These are phyloP conservation scores for Kwoniella botswanensis DNA, from an alignment of 768 basidiomycete species.

Conservation along the genomic window DNA sequence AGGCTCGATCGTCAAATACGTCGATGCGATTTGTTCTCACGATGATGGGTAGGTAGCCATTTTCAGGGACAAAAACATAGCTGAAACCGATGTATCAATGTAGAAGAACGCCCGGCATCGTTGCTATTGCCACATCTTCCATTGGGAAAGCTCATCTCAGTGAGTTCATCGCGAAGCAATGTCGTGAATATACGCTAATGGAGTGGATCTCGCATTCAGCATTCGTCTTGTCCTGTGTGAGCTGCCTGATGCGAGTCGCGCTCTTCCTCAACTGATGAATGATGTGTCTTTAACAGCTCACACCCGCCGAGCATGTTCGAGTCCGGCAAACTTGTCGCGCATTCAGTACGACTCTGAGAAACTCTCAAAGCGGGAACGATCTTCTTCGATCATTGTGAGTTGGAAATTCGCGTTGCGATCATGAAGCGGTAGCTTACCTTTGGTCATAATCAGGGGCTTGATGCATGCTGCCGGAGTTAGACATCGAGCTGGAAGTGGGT, in stretches of 20 bases:
- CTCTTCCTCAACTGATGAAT: no score
- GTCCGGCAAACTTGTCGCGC: conserved; percentile 45
- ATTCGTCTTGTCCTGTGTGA: conserved; percentile 40
- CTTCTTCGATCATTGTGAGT: conserved; percentile 52
- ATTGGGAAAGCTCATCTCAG: conserved; percentile 50
- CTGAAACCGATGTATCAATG: not conserved
- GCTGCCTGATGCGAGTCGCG: not conserved
- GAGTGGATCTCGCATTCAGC: conserved; percentile 18
- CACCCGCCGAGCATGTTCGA: conserved; percentile 39
- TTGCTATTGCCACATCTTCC: conserved; percentile 51
- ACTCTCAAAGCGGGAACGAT: conserved; percentile 55
- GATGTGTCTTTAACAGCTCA: conserved; percentile 26
- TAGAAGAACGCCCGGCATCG: conserved; percentile 49
- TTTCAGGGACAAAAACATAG: not conserved
- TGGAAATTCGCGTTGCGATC: not conserved
- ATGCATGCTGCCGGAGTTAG: conserved; percentile 27
- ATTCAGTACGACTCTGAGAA: conserved; percentile 50
- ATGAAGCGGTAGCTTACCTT: conserved; percentile 2
- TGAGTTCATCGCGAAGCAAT: conserved; percentile 13
- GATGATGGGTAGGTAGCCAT: conserved; percentile 41
- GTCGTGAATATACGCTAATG: not conserved
- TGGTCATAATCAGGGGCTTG: conserved; percentile 1
- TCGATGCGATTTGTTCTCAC: conserved; percentile 46
- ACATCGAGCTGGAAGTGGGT: conserved; percentile 22
- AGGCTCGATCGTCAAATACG: conserved; percentile 41